Conservation (phyloP, 2,329 filamentous ascomycete genomes). For the Leptodontidium sp. region DNA sequence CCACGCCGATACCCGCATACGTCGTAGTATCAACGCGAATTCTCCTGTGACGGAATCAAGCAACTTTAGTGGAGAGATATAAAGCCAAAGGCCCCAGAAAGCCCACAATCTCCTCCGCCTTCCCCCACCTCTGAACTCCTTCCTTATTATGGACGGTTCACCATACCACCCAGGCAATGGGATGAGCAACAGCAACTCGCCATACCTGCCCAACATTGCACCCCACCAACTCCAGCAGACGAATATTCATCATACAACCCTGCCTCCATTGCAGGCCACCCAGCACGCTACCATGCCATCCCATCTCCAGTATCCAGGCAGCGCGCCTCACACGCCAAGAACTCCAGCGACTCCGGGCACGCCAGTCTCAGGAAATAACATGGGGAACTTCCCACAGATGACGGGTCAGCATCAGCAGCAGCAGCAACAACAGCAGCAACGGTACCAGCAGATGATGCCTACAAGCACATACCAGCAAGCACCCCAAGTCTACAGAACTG, state of each 20-base stretch:
- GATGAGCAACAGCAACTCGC: conserved; percentile 43
- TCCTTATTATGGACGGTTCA: conserved; percentile 41
- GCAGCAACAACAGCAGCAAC: conserved; percentile 32
- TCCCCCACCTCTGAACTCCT: conserved; percentile 7
- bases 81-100: neutral
- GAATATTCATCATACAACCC: conserved; percentile 58
- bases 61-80: neutral
- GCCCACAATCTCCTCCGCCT: neutral
- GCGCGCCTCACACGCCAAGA: conserved; percentile 62
- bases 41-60: neutral
- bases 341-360: conserved; percentile 70
- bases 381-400: conserved; percentile 65
- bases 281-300: conserved; percentile 60
- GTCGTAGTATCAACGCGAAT: neutral
- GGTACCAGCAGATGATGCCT: conserved; percentile 43
- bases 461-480: conserved; percentile 41
- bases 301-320: conserved; percentile 56
- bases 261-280: conserved; percentile 61
- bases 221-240: conserved; percentile 50
- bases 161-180: conserved; percentile 43
- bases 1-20: neutral
- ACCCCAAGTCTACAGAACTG: conserved; percentile 61
- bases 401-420: conserved; percentile 47
- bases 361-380: conserved; percentile 61
- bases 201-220: conserved; percentile 45